Percentiles rank a stretch among this genome's conserved stretches.
Evolutionary conservation across 305 asterid genomes (phyloP).

Genomic region (Lippia alba): DNA sequence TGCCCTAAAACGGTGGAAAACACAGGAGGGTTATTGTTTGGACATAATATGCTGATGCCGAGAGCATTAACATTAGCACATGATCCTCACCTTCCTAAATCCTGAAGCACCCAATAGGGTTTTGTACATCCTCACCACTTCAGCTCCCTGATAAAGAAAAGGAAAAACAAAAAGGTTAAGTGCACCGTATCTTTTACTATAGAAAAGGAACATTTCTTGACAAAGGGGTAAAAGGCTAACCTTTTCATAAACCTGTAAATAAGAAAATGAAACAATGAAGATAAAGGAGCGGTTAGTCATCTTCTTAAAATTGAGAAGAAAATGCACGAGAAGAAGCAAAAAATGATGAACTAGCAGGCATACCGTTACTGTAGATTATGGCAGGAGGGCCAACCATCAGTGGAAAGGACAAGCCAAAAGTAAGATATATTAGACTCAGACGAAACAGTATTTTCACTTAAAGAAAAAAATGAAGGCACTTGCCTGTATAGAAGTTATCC

Average conservation of each 20-base stretch:
- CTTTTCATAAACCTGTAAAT: slow-evolving; percentile 77
- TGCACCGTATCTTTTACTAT: slow-evolving; percentile 13
- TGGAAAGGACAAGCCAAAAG: slow-evolving; percentile 35
- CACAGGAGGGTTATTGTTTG: background rate
- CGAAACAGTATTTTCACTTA: background rate
- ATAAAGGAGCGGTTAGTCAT: slow-evolving; percentile 34
- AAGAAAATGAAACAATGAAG: slow-evolving; percentile 34
- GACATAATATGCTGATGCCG: background rate
- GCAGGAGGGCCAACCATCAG: slow-evolving; percentile 40
- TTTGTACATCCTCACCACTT: slow-evolving; percentile 78
- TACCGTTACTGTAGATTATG: slow-evolving; percentile 73
- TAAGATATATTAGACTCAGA: slow-evolving; percentile 32
- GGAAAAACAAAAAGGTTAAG: slow-evolving; percentile 6
- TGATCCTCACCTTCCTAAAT: slow-evolving; percentile 59
- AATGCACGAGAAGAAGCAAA: slow-evolving; percentile 11
- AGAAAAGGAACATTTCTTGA: background rate
- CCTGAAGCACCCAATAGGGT: slow-evolving; percentile 64
- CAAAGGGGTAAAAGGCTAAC: slow-evolving; percentile 28
- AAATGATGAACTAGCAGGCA: slow-evolving; percentile 29
- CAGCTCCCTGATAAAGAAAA: slow-evolving; percentile 60
- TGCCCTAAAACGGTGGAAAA: slow-evolving; percentile 46
- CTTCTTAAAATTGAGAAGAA: slow-evolving; percentile 13
- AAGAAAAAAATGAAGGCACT: slow-evolving; percentile 35
- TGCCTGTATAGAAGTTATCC: slow-evolving; percentile 92
- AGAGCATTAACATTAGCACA: background rate